Base-by-base conservation (phyloP, 352 stramenopile species). In the Phytophthora meadii region DNA sequence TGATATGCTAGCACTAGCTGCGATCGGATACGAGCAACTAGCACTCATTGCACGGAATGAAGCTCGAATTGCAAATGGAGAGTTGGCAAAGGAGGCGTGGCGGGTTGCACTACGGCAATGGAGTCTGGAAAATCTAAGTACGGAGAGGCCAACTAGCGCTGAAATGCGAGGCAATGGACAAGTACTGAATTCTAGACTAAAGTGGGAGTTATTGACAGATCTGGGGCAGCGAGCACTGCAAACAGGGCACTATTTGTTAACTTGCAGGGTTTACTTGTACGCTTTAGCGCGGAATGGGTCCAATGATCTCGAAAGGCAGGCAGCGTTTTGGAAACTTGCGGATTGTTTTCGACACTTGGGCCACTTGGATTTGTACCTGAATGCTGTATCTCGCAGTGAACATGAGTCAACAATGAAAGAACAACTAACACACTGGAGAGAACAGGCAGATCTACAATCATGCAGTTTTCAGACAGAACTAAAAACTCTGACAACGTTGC, bases 311-410 rank as follows among this genome's bases (percentile, higher is more conserved):
- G 71, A 80, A 30, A 45, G 44, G 15, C 65, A 59, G 12, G 48
- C 45, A 3, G 65, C 72, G 27, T 93, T 82, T 82, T 81, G 81
- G 70, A 65, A 48, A 17, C 70, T 93, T n/a, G 76, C 75, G 3
- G 82, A 93, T 58, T 60, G 73, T 6, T 88, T 91, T 61, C 79
- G 79, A 0, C 84, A 91, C 46, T 53, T 93, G 17, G 81, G 81
- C 0, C 65, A 77, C 15, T 14, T 89, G 5, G 81, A 88, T 9
- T 50, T 87, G 47, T 89, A 86, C 40, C 51, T 89, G 0, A 72
- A 80, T 19, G 81, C 72, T 10, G 69, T 49, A 8, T 52, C 47
- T 11, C 74, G 75, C 17, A 75, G 61, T 17, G 55, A 66, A 27
- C 19, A 45, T 27, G n/a, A 51, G 19, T 27, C 39, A 62, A 28